Percentiles rank a stretch among this genome's conserved stretches.
Conservation (phyloP, 73 alveolate species). For the Tetrahymena elliotti region DNA sequence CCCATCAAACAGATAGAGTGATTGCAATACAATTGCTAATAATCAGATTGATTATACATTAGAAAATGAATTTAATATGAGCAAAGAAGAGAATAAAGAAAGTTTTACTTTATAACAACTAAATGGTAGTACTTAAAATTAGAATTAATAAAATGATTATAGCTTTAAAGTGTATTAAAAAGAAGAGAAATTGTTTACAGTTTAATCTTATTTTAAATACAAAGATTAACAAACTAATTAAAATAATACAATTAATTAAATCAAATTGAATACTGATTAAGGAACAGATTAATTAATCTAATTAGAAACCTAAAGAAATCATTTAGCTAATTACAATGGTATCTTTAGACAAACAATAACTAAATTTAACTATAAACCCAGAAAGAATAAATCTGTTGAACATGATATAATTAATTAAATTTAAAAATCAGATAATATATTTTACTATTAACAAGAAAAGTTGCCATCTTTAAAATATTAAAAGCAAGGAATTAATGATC, state of each 20-base stretch:
- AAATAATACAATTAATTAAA: neutral
- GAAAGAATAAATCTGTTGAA: neutral
- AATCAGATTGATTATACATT: neutral
- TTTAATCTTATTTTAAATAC: neutral
- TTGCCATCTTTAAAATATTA: neutral
- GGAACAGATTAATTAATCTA: neutral
- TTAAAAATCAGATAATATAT: neutral
- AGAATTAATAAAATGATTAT: neutral
- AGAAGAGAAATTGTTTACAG: neutral
- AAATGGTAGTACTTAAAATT: neutral
- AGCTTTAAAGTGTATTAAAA: neutral
- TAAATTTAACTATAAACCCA: neutral
- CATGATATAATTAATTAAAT: neutral
- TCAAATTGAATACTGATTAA: neutral
- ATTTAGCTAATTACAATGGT: neutral
- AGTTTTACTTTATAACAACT: neutral
- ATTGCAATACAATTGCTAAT: neutral
- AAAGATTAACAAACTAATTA: neutral
- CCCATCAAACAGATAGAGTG: neutral
- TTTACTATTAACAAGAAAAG: neutral
- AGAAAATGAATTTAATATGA: neutral
- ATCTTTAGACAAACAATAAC: neutral
- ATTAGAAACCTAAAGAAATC: neutral
- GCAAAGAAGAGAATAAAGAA: neutral
- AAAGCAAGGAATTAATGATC: neutral